Percentiles rank a stretch among this genome's conserved stretches.
Conservation (phyloP, 208 protist species). For the Histomonas meleagridis region DNA sequence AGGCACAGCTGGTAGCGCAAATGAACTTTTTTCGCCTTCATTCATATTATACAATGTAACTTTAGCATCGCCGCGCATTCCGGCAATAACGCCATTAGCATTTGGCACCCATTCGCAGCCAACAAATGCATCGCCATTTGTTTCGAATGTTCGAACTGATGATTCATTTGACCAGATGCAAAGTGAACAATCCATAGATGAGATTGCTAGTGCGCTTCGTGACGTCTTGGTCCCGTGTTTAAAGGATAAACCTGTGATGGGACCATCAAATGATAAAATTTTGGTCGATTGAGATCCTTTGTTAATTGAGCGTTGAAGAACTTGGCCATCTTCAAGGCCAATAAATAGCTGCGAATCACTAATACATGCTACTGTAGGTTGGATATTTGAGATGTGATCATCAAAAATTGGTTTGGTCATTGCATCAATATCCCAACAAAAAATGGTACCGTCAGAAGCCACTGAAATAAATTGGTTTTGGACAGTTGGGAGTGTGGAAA, state of each 20-base stretch:
- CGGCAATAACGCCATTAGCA: neutral
- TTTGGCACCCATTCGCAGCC: neutral
- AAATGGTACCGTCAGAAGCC: neutral
- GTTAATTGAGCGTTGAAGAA: neutral
- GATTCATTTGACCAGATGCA: neutral
- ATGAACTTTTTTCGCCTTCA: neutral
- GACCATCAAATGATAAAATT: neutral
- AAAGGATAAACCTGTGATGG: neutral
- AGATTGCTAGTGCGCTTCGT: neutral
- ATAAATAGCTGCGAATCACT: neutral
- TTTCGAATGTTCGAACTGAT: neutral
- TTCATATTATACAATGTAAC: neutral
- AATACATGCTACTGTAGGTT: neutral
- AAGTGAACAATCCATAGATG: neutral
- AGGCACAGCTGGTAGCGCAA: neutral
- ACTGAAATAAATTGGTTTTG: neutral
- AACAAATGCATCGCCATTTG: neutral
- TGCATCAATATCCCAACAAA: neutral
- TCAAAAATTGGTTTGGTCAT: neutral
- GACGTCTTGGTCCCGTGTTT: neutral
- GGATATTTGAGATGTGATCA: neutral
- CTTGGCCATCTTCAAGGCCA: neutral
- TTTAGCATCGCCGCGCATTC: neutral
- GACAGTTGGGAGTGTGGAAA: neutral
- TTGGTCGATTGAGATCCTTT: neutral